phyloP scores from a whole-genome alignment of 2,329 filamentous ascomycete genomes.

The Chrysoporthe cubensis region DNA sequence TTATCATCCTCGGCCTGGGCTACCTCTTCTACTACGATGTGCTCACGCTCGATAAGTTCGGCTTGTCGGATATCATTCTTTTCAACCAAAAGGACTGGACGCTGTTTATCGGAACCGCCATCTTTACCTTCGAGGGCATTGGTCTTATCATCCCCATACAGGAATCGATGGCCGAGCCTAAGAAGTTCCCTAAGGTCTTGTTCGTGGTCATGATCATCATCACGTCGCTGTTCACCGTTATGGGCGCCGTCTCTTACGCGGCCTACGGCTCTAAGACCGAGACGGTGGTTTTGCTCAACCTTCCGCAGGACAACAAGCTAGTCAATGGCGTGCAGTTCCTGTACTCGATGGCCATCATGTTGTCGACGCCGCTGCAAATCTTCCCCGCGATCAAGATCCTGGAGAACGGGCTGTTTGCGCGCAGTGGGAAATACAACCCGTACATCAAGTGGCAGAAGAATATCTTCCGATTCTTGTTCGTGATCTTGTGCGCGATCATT shows the following conservation, averaged over 20 bases:
- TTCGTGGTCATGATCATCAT: slow-evolving; percentile 94
- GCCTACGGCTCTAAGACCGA: slow-evolving; percentile 95
- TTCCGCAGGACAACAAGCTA: slow-evolving; percentile 92
- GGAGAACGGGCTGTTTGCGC: slow-evolving; percentile 90
- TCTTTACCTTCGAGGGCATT: slow-evolving; percentile 98
- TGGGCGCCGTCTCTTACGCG: slow-evolving; percentile 92
- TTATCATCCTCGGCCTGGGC: slow-evolving; percentile 88
- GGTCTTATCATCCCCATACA: slow-evolving; percentile 98
- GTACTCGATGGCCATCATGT: slow-evolving; percentile 95
- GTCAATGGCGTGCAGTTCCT: slow-evolving; percentile 96
- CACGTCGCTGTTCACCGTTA: slow-evolving; percentile 84
- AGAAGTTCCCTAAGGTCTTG: slow-evolving; percentile 88
- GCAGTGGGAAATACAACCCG: slow-evolving; percentile 95
- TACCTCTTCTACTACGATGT: slow-evolving; percentile 98
- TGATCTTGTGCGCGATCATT: slow-evolving; percentile 81
- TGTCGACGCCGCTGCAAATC: slow-evolving; percentile 94
- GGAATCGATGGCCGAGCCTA: slow-evolving; percentile 90
- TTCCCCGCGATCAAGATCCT: slow-evolving; percentile 98
- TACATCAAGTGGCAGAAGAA: slow-evolving; percentile 99
- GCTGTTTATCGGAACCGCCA: slow-evolving; percentile 96
- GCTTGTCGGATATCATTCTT: slow-evolving; percentile 81
- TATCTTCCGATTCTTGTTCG: slow-evolving; percentile 89
- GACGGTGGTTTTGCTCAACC: slow-evolving; percentile 93
- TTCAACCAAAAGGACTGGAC: slow-evolving; percentile 96
- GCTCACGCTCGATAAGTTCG: slow-evolving; percentile 75